Base-by-base conservation (phyloP, 1,284 basidiomycete genomes). In the Rhodotorula glutinis region DNA sequence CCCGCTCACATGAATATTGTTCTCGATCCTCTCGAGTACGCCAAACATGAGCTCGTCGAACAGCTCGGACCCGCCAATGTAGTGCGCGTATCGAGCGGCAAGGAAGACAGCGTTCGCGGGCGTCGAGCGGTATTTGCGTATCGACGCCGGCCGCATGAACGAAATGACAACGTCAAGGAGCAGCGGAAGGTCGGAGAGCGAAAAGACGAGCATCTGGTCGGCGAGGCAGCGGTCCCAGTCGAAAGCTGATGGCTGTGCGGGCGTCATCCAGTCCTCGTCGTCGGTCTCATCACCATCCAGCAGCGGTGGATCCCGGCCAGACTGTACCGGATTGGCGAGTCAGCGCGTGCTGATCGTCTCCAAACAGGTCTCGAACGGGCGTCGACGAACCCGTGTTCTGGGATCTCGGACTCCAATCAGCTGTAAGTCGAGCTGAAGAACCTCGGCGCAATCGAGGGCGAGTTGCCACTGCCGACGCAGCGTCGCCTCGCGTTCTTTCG, bases 11-110 rank as follows among this genome's bases (percentile, higher is more conserved):
- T 94, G 95, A 71, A 96, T 89, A 23, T 85, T 86, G 61, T 91
- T 89, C 79, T 98, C 94, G 54, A 98, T 94, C 44, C 87, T 83
- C 77, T 97, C 92, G 40, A 94, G 89, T 0, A 92, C 90, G 19
- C 90, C 89, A 49, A 93, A 85, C 60, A 98, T 84, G 55, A 98
- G 82, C 77, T 95, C 92, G 78, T 97, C 94, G 30, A 97, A 82
- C 88, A 80, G 38, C 30, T 75, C 93, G 92, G 8, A 84, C 85
- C 73, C 89, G 92, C 80, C 25, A 85, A 85, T 77, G 90, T 94
- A 52, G 89, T 92, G 55, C 87, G 93, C 69, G 67, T 74, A 93
- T 84, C 29, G 87, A 78, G 79, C 92, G 84, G 69, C 86, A 82
- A 70, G 87, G 80, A 66, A 82, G 49, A 70, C 78, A 77, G 74